phyloP scores from a whole-genome alignment of 164 flowering plant genomes.

The Echeveria elegans region DNA sequence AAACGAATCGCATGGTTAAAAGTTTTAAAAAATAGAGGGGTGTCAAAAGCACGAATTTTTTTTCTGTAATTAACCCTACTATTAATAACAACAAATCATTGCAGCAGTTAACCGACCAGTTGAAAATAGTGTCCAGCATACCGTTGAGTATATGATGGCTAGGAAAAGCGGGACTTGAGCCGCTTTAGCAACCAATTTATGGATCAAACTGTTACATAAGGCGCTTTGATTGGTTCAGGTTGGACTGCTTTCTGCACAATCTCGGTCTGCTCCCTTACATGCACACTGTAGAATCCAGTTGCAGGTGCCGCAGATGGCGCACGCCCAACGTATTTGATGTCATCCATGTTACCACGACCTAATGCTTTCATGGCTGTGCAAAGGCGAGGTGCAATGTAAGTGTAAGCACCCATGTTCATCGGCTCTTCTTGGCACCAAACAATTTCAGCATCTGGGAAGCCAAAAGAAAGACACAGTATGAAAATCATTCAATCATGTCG shows the following conservation, averaged over 20 bases:
- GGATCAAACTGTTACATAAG: neutral
- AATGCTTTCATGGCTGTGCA: slow-evolving; percentile 68
- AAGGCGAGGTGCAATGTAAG: slow-evolving; percentile 70
- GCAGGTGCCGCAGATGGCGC: slow-evolving; percentile 88
- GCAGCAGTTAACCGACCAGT: too few species aligned
- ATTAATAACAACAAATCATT: too few species aligned
- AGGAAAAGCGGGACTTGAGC: neutral
- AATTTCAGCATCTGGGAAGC: slow-evolving; percentile 70
- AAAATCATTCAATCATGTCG: neutral
- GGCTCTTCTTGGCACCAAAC: slow-evolving; percentile 99
- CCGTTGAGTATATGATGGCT: too few species aligned
- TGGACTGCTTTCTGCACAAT: slow-evolving; percentile 74
- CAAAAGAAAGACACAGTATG: neutral
- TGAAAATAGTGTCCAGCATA: too few species aligned
- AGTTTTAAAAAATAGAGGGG: too few species aligned
- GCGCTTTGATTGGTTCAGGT: slow-evolving; percentile 38
- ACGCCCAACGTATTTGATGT: slow-evolving; percentile 71
- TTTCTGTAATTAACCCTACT: too few species aligned
- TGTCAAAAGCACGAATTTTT: too few species aligned
- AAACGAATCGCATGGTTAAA: too few species aligned
- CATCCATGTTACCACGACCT: slow-evolving; percentile 53
- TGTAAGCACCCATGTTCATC: slow-evolving; percentile 95
- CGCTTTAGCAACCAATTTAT: neutral
- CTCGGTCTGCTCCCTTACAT: slow-evolving; percentile 61
- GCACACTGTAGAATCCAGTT: slow-evolving; percentile 63